A percentile compares a stretch with the other conserved stretches of the same genome.
phyloP scores from a whole-genome alignment of 108 stramenopile genomes.

The Fragilariopsis cylindrus region DNA sequence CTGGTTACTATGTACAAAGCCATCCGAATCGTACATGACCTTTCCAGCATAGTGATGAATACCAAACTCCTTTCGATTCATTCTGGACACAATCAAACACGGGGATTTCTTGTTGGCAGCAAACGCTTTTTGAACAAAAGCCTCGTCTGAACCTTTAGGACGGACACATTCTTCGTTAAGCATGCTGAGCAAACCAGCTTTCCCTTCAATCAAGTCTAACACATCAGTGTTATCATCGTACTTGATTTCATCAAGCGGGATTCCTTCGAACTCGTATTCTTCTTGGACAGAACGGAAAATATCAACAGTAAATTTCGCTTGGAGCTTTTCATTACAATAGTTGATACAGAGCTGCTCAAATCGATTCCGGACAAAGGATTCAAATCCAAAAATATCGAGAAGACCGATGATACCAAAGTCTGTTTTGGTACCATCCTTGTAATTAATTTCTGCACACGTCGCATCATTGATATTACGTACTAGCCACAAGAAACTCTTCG shows the following conservation, averaged over 20 bases:
- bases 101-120: slow-evolving; percentile 60
- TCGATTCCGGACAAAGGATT: slow-evolving; percentile 86
- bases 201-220: slow-evolving; percentile 92
- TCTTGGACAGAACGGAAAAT: slow-evolving; percentile 89
- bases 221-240: slow-evolving; percentile 95
- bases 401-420: slow-evolving; percentile 84
- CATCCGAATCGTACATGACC: slow-evolving; percentile 85
- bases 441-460: slow-evolving; percentile 62
- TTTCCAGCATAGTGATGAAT: slow-evolving; percentile 95
- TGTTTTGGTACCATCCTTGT: slow-evolving; percentile 37
- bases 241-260: slow-evolving; percentile 82
- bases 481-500: slow-evolving; percentile 79
- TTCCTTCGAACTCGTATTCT: slow-evolving; percentile 93
- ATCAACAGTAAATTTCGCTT: slow-evolving; percentile 91
- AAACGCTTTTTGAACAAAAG: slow-evolving; percentile 75
- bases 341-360: slow-evolving; percentile 95
- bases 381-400: slow-evolving; percentile 98
- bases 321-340: slow-evolving; percentile 92
- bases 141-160: slow-evolving; percentile 85
- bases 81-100: slow-evolving; percentile 54
- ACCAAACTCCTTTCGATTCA: slow-evolving; percentile 73
- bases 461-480: slow-evolving; percentile 85
- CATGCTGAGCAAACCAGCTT: slow-evolving; percentile 87
- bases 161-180: slow-evolving; percentile 97
- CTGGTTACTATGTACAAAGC: slow-evolving; percentile 87